Evolutionary conservation across 1,284 basidiomycete species (phyloP).

Genomic region (Xerocomus amazonicus): DNA sequence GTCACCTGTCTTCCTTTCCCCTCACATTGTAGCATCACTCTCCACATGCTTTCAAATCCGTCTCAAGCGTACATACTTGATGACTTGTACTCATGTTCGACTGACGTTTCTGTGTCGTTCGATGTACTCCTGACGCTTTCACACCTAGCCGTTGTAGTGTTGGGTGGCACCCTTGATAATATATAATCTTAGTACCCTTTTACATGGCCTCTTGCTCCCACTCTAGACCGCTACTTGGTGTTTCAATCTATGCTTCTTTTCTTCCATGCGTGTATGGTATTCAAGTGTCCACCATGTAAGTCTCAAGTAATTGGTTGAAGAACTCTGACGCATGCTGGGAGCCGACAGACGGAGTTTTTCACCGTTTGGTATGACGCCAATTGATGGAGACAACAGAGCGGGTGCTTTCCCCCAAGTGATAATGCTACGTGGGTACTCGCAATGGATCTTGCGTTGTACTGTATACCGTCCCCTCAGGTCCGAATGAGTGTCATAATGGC

Average conservation of each 20-base stretch:
- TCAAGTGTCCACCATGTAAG: background rate
- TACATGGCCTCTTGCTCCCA: no score
- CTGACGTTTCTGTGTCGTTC: background rate
- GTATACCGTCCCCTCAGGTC: background rate
- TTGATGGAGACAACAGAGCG: no score
- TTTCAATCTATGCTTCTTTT: background rate
- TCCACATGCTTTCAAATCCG: background rate
- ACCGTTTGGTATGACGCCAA: no score
- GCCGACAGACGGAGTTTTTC: no score
- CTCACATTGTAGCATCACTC: conserved; percentile 16
- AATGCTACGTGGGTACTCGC: no score
- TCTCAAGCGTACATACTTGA: background rate
- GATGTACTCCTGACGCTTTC: background rate
- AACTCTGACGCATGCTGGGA: no score
- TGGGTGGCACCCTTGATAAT: background rate
- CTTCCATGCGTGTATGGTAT: no score
- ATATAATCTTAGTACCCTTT: background rate
- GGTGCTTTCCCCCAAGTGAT: no score
- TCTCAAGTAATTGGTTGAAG: no score
- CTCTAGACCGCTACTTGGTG: background rate
- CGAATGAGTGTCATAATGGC: background rate
- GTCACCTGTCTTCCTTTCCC: conserved; percentile 1
- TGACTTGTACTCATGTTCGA: conserved; percentile 11
- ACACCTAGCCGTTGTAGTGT: background rate
- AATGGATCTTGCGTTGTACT: no score